Percentiles rank a stretch among this genome's conserved stretches.
phyloP scores from a whole-genome alignment of 2,329 filamentous ascomycete species.

The Trichophyton equinum region DNA sequence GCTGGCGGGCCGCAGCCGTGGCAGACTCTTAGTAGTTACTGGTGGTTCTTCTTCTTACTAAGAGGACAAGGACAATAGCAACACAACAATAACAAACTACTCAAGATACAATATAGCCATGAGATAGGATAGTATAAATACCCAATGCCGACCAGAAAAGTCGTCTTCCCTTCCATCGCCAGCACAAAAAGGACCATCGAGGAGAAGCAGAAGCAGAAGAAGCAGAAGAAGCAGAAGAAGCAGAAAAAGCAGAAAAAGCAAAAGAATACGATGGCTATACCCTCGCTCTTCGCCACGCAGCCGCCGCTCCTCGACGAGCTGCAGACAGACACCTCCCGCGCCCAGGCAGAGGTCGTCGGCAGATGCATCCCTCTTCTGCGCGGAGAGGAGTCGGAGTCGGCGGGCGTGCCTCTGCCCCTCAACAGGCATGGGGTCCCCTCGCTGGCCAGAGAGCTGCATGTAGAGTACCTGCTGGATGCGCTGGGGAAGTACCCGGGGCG shows the following conservation, averaged over 20 bases:
- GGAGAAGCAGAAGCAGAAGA: conserved; percentile 8
- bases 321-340: conserved; percentile 52
- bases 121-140: no score
- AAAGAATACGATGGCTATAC: conserved; percentile 20
- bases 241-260: neutral
- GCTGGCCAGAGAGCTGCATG: conserved; percentile 52
- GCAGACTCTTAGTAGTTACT: no score
- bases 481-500: conserved; percentile 51
- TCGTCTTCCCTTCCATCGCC: neutral
- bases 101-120: no score
- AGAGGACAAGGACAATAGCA: no score
- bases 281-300: conserved; percentile 31
- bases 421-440: conserved; percentile 63
- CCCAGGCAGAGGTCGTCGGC: conserved; percentile 57
- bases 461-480: conserved; percentile 36
- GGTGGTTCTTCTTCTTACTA: no score
- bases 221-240: neutral
- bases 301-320: conserved; percentile 56
- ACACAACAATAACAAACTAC: no score
- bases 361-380: conserved; percentile 57
- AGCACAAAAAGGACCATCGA: neutral
- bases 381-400: conserved; percentile 23
- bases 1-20: no score
- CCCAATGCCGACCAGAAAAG: no score
- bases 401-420: conserved; percentile 28